Conservation (phyloP, 1,284 basidiomycete genomes). For the Naganishia cerealis region DNA sequence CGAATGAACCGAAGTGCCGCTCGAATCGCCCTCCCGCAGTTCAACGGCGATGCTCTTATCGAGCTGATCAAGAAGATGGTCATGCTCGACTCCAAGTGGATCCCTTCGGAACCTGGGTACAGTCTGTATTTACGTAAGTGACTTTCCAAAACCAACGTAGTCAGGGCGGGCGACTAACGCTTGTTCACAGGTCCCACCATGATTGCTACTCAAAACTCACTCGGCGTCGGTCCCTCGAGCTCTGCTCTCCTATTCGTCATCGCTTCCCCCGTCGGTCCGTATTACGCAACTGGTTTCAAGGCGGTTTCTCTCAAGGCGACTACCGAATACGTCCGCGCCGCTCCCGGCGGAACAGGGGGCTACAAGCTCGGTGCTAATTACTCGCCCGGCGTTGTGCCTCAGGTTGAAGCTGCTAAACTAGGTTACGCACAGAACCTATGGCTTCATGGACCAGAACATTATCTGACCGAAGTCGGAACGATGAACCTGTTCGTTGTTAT, state of each 20-base stretch:
- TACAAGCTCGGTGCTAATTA: conserved; percentile 92
- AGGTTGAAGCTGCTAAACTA: conserved; percentile 74
- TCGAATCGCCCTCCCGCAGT: conserved; percentile 60
- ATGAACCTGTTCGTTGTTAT: conserved; percentile 96
- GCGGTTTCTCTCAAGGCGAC: conserved; percentile 90
- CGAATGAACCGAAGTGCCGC: conserved; percentile 59
- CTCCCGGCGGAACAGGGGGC: conserved; percentile 87
- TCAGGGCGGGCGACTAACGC: background rate
- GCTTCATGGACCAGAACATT: conserved; percentile 83
- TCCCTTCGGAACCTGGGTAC: conserved; percentile 84
- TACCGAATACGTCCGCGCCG: conserved; percentile 83
- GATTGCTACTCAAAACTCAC: conserved; percentile 84
- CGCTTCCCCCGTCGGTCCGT: conserved; percentile 88
- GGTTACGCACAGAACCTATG: conserved; percentile 96
- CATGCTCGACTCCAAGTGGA: conserved; percentile 84
- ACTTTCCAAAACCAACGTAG: background rate
- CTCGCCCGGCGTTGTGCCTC: conserved; percentile 83
- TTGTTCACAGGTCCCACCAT: conserved; percentile 55
- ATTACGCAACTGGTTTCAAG: conserved; percentile 93
- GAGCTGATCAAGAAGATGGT: conserved; percentile 88
- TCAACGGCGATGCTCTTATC: conserved; percentile 75
- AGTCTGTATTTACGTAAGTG: conserved; percentile 78
- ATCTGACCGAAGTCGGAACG: conserved; percentile 77
- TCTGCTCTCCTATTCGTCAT: conserved; percentile 94
- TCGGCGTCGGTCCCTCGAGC: conserved; percentile 83